These are phyloP conservation scores for Protomyces inouyei DNA, from an alignment of 1,139 yeast species.

Conservation along the genomic window DNA sequence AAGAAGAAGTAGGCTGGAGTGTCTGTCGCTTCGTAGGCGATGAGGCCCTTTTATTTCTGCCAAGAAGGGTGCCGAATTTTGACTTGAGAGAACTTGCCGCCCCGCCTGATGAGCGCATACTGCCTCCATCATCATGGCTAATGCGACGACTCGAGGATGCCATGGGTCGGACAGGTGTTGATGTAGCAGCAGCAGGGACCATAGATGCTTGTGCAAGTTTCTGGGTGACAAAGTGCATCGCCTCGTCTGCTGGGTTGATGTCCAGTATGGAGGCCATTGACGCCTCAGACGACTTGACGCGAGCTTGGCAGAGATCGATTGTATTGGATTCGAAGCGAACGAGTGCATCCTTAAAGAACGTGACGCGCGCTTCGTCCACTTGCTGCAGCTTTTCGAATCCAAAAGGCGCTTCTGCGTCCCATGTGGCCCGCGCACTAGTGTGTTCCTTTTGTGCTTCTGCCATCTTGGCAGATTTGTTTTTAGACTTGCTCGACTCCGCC, in stretches of 20 bases:
- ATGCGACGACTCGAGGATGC: slow-evolving; percentile 5
- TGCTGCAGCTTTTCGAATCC: slow-evolving; percentile 71
- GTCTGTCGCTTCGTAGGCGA: slow-evolving; percentile 17
- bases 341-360: slow-evolving; percentile 61
- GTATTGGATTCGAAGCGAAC: slow-evolving; percentile 62
- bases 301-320: slow-evolving; percentile 40
- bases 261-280: slow-evolving; percentile 62
- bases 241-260: slow-evolving; percentile 56
- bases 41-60: slow-evolving; percentile 1
- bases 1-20: slow-evolving; percentile 1
- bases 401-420: slow-evolving; percentile 77
- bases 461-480: slow-evolving; percentile 15
- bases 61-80: slow-evolving; percentile 23
- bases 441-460: slow-evolving; percentile 19
- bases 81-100: slow-evolving; percentile 20
- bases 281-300: slow-evolving; percentile 49
- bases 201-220: slow-evolving; percentile 1
- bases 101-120: slow-evolving; percentile 21
- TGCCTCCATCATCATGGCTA: slow-evolving; percentile 14
- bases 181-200: background rate
- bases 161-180: background rate
- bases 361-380: slow-evolving; percentile 64
- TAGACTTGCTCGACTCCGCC: slow-evolving; percentile 17
- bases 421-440: slow-evolving; percentile 38
- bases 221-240: slow-evolving; percentile 53